phyloP scores from a whole-genome alignment of 192 early-diverging fungal genomes.

The Backusella australiensis region DNA sequence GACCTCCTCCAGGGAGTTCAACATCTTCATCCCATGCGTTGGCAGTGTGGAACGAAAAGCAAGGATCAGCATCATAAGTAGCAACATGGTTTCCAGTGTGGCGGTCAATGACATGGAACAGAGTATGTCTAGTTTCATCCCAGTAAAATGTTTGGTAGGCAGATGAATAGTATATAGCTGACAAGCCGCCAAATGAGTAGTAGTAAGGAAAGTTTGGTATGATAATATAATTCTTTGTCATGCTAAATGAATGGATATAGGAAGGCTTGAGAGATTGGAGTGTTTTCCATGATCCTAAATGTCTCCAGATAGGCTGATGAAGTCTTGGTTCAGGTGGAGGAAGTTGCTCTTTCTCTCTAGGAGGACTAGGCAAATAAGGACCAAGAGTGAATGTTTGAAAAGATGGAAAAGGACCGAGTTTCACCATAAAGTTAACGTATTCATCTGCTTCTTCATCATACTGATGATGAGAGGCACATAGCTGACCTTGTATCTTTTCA shows the following conservation, averaged over 20 bases:
- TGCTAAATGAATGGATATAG: constrained; percentile 49
- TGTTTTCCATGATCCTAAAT: constrained; percentile 31
- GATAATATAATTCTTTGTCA: constrained; percentile 46
- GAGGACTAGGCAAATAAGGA: constrained; percentile 11
- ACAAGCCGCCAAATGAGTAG: constrained; percentile 36
- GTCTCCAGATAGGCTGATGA: constrained; percentile 29
- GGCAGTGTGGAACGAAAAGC: constrained; percentile 45
- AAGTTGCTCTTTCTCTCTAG: background rate
- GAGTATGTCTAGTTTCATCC: constrained; percentile 36
- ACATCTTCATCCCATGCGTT: constrained; percentile 47
- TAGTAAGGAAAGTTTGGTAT: constrained; percentile 47
- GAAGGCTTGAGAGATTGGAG: constrained; percentile 29
- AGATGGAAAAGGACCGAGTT: constrained; percentile 24
- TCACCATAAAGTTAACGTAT: constrained; percentile 40
- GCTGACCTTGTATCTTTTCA: constrained; percentile 24
- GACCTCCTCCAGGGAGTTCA: constrained; percentile 17
- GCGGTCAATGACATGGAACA: constrained; percentile 48
- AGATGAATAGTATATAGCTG: constrained; percentile 39
- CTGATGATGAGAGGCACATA: constrained; percentile 41
- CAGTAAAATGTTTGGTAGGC: constrained; percentile 46
- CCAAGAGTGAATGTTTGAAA: constrained; percentile 27
- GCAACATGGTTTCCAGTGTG: constrained; percentile 39
- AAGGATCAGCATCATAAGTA: constrained; percentile 41
- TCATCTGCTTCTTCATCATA: constrained; percentile 35
- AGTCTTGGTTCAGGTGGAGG: constrained; percentile 6